A percentile compares a stretch with the other conserved stretches of the same genome.
These are phyloP conservation scores for Tephrocybe sp. DNA, from an alignment of 768 basidiomycete species.

Conservation along the genomic window DNA sequence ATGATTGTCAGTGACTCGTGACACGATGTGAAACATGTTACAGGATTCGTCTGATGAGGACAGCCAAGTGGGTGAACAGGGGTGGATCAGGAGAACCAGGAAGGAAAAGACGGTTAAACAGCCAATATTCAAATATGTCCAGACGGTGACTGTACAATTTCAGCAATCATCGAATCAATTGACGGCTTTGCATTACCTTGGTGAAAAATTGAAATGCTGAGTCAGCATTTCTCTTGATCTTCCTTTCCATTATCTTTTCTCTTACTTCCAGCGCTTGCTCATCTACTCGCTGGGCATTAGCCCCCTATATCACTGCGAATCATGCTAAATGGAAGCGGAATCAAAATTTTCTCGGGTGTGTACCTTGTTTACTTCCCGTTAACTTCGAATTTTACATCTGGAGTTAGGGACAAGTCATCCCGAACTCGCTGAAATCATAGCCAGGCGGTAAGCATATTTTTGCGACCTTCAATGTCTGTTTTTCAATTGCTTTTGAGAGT, in stretches of 20 bases:
- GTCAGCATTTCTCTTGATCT: conserved; percentile 8
- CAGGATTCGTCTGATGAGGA: too few relatives aligned
- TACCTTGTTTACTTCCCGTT: not conserved
- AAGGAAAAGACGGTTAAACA: too few relatives aligned
- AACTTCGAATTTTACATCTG: conserved; percentile 1
- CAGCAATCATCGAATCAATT: too few relatives aligned
- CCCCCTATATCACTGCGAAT: not conserved
- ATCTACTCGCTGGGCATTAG: conserved; percentile 6
- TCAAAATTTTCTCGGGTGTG: conserved; percentile 56
- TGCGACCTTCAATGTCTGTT: conserved; percentile 13
- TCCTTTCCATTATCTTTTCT: not conserved
- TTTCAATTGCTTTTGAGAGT: conserved; percentile 20
- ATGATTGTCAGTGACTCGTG: too few relatives aligned
- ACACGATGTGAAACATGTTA: too few relatives aligned
- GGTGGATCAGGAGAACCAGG: too few relatives aligned
- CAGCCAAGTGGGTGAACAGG: too few relatives aligned
- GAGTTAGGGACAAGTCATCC: conserved; percentile 88
- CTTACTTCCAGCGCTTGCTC: not conserved
- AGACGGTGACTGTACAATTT: too few relatives aligned
- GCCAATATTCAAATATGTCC: too few relatives aligned
- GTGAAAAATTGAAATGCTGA: conserved; percentile 8
- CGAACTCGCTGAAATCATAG: conserved; percentile 91
- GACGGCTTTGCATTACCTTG: not conserved
- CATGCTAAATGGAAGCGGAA: conserved; percentile 56
- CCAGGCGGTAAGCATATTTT: conserved; percentile 65